A percentile compares a stretch with the other conserved stretches of the same genome.
phyloP scores from a whole-genome alignment of 1,284 basidiomycete genomes.

The Moesziomyces globuligerus region DNA sequence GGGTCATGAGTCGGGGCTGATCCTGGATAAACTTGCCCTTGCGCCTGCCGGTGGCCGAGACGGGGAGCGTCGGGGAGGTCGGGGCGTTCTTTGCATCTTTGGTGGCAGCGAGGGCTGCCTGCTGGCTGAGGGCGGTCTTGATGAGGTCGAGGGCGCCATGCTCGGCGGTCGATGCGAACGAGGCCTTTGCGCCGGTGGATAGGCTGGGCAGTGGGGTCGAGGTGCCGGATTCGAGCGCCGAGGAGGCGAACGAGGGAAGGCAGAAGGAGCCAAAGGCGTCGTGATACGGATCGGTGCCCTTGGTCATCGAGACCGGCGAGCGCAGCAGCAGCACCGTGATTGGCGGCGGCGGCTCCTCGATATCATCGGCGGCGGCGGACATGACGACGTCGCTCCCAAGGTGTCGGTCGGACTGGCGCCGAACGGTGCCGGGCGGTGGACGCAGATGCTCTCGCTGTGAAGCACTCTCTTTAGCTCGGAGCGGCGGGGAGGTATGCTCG shows the following conservation, averaged over 20 bases:
- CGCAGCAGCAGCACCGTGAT: slow-evolving; percentile 58
- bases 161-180: slow-evolving; percentile 20
- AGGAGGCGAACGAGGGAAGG: slow-evolving; percentile 59
- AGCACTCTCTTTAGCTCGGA: too few species aligned
- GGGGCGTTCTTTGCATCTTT: slow-evolving; percentile 6
- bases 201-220: slow-evolving; percentile 56
- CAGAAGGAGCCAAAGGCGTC: slow-evolving; percentile 65
- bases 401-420: not conserved
- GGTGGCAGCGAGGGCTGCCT: slow-evolving; percentile 12
- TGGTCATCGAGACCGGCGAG: slow-evolving; percentile 57
- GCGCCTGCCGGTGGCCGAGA: slow-evolving; percentile 39
- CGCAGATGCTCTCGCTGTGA: too few species aligned
- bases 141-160: slow-evolving; percentile 31
- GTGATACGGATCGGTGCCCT: slow-evolving; percentile 66
- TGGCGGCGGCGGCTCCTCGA: slow-evolving; percentile 43
- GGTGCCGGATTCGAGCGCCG: slow-evolving; percentile 61
- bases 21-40: slow-evolving; percentile 57
- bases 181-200: slow-evolving; percentile 8
- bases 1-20: slow-evolving; percentile 60
- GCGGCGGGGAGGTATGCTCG: too few species aligned
- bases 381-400: slow-evolving; percentile 7
- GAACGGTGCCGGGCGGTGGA: too few species aligned
- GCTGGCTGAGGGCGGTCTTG: slow-evolving; percentile 29
- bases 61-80: slow-evolving; percentile 12
- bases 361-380: slow-evolving; percentile 32